Conservation (phyloP, 2,329 filamentous ascomycete genomes). For the Calcarisporium arbuscula region DNA sequence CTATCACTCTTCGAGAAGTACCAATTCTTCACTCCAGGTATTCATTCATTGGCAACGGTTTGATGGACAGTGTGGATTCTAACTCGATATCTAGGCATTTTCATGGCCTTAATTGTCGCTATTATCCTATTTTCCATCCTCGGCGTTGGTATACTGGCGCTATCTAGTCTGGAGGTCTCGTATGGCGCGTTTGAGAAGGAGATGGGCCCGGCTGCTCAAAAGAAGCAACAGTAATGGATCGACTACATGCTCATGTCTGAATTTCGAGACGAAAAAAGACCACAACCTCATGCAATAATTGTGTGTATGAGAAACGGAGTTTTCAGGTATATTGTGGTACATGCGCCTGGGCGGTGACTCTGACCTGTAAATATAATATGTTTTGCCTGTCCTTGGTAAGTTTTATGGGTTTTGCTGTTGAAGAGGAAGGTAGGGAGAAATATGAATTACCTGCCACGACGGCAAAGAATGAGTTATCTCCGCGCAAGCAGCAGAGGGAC, state of each 20-base stretch:
- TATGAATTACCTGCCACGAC: too few relatives aligned
- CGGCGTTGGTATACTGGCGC: slow-evolving; percentile 67
- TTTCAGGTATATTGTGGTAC: too few relatives aligned
- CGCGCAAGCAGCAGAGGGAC: too few relatives aligned
- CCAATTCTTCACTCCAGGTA: slow-evolving; percentile 87
- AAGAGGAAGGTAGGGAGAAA: too few relatives aligned
- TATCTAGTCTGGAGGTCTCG: slow-evolving; percentile 77
- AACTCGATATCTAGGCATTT: slow-evolving; percentile 58
- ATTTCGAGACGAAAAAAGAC: too few relatives aligned
- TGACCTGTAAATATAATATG: too few relatives aligned
- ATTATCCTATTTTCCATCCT: slow-evolving; percentile 71
- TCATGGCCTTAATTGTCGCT: slow-evolving; percentile 72
- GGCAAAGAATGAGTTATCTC: too few relatives aligned
- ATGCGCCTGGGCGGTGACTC: too few relatives aligned
- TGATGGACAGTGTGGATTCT: slow-evolving; percentile 3
- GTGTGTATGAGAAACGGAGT: slow-evolving; percentile 13
- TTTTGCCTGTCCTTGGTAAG: too few relatives aligned
- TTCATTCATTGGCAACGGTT: slow-evolving; percentile 1
- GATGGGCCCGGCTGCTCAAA: slow-evolving; percentile 81
- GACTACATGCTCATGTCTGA: too few relatives aligned
- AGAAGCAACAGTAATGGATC: slow-evolving; percentile 62
- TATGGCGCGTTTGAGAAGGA: slow-evolving; percentile 97
- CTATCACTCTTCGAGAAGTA: slow-evolving; percentile 80
- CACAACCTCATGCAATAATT: too few relatives aligned
- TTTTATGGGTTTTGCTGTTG: too few relatives aligned